Conservation (phyloP, 2,329 filamentous ascomycete genomes). For the Pseudogymnoascus sp. region DNA sequence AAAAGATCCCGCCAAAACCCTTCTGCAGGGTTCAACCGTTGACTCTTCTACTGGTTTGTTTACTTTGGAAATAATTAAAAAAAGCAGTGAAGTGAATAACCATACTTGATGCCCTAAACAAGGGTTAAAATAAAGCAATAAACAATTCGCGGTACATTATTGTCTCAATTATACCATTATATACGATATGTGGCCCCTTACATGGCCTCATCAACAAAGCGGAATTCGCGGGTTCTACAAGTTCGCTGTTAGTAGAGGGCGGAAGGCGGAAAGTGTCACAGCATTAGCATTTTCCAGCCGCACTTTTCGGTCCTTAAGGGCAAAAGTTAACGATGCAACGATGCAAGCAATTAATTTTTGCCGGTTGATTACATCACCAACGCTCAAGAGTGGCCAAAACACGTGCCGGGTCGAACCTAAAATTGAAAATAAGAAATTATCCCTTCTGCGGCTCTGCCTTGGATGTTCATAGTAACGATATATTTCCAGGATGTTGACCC, state of each 20-base stretch:
- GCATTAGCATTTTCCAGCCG: not conserved
- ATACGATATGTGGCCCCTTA: too few species aligned
- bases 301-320: not conserved
- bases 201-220: not conserved
- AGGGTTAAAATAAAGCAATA: not conserved
- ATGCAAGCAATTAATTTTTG: slow-evolving; percentile 1
- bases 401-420: not conserved
- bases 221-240: not conserved
- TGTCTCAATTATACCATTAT: not conserved
- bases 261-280: not conserved
- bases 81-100: not conserved
- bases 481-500: not conserved
- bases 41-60: not conserved
- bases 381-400: not conserved
- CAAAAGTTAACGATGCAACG: not conserved
- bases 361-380: not conserved
- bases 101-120: not conserved
- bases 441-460: not conserved
- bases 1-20: not conserved
- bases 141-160: not conserved
- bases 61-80: not conserved
- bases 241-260: too few species aligned
- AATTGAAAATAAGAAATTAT: not conserved
- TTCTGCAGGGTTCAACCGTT: not conserved
- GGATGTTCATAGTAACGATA: not conserved